Conservation (phyloP, 768 basidiomycete genomes). For the Boletus rex-veris region DNA sequence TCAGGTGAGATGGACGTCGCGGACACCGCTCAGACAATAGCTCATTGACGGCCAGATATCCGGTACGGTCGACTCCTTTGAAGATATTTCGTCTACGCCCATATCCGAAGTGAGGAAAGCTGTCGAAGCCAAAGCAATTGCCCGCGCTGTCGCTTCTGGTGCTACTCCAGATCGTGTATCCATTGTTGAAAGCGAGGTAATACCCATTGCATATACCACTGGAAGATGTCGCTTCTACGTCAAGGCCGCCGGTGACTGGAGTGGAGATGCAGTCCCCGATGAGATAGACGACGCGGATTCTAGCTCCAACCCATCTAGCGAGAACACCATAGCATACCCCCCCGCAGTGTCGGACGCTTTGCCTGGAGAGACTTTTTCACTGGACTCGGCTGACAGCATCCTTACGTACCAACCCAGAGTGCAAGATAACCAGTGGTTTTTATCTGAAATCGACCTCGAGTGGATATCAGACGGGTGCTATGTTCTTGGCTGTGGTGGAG, state of each 20-base stretch:
- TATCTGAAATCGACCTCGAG: conserved; percentile 48
- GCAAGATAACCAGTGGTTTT: conserved; percentile 39
- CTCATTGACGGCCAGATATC: conserved; percentile 35
- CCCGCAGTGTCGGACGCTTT: conserved; percentile 1
- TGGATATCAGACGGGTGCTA: conserved; percentile 65
- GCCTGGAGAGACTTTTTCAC: conserved; percentile 14
- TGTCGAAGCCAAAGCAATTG: conserved; percentile 40
- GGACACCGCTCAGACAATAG: not conserved
- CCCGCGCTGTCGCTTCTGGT: conserved; percentile 43
- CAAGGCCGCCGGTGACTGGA: conserved; percentile 56
- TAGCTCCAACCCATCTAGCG: not conserved
- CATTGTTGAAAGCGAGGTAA: conserved; percentile 53
- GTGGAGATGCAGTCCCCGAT: conserved; percentile 23
- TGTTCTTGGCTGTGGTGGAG: conserved; percentile 61
- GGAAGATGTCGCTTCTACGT: conserved; percentile 47
- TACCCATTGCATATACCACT: conserved; percentile 40
- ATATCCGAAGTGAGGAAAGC: conserved; percentile 31
- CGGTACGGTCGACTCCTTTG: conserved; percentile 44
- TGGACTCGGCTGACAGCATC: conserved; percentile 25
- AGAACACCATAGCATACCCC: not conserved
- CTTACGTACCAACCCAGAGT: conserved; percentile 38
- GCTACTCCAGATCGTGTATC: conserved; percentile 41
- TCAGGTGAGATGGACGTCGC: conserved; percentile 23
- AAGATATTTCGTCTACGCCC: conserved; percentile 36
- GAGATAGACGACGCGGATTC: conserved; percentile 16